These are phyloP conservation scores for Termitomyces heimii DNA, from an alignment of 768 basidiomycete species.

Conservation along the genomic window DNA sequence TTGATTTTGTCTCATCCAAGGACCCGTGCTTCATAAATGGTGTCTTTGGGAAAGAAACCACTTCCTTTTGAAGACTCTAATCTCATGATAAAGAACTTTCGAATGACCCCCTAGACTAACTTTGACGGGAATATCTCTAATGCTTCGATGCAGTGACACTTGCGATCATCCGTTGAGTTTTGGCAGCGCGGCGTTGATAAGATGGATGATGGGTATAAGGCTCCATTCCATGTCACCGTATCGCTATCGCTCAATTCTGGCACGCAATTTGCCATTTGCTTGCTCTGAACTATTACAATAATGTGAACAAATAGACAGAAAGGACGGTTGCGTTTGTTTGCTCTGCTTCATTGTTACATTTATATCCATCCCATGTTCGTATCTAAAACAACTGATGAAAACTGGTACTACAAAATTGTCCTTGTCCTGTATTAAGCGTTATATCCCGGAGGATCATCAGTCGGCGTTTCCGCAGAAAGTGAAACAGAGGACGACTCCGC, in stretches of 20 bases:
- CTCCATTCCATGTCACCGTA: too few species aligned
- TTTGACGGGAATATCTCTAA: neutral
- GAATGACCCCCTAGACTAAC: neutral
- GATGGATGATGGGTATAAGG: neutral
- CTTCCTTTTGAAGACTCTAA: neutral
- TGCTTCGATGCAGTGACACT: neutral
- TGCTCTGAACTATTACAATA: too few species aligned
- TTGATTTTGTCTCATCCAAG: neutral
- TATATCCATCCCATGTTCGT: slow-evolving; percentile 4
- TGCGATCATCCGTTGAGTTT: neutral
- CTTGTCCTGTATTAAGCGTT: slow-evolving; percentile 21
- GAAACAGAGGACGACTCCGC: slow-evolving; percentile 37
- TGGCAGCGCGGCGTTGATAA: neutral
- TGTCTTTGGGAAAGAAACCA: neutral
- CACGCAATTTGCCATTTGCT: neutral
- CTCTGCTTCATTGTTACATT: neutral
- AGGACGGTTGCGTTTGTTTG: neutral
- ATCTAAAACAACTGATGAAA: slow-evolving; percentile 6
- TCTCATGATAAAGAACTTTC: neutral
- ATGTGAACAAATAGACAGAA: neutral
- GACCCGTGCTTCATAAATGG: neutral
- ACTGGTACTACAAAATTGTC: neutral
- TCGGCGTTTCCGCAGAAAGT: slow-evolving; percentile 34
- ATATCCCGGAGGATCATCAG: slow-evolving; percentile 49
- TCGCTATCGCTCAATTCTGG: neutral